Conservation (phyloP, 306 rosid genomes). For the Begonia loranthoides region DNA sequence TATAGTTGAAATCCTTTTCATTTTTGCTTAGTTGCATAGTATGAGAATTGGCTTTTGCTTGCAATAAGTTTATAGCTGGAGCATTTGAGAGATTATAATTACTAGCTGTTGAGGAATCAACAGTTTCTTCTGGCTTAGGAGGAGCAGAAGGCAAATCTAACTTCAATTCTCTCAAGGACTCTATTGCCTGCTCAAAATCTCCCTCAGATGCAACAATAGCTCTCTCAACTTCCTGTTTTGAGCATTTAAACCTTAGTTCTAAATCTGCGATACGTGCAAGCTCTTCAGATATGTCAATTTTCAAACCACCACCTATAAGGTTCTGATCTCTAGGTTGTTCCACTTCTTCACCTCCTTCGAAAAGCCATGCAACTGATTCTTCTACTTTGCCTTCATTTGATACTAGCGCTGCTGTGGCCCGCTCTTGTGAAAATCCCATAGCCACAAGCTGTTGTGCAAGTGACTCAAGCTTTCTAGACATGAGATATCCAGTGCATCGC, state of each 20-base stretch:
- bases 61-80: conserved; percentile 34
- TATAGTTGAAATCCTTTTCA: conserved; percentile 72
- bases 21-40: conserved; percentile 51
- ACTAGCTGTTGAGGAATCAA: conserved; percentile 42
- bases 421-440: conserved; percentile 87
- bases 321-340: conserved; percentile 35
- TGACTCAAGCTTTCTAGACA: conserved; percentile 87
- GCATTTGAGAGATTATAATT: conserved; percentile 55
- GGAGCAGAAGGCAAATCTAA: conserved; percentile 45
- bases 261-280: conserved; percentile 58
- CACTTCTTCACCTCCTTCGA: conserved; percentile 62
- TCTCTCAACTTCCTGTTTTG: conserved; percentile 95
- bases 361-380: conserved; percentile 77
- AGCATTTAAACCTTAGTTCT: conserved; percentile 50
- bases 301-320: conserved; percentile 40
- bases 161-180: conserved; percentile 49
- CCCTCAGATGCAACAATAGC: conserved; percentile 74
- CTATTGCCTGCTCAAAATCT: conserved; percentile 80
- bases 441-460: conserved; percentile 83
- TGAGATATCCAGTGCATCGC: conserved; percentile 68
- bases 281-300: conserved; percentile 95
- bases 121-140: conserved; percentile 69
- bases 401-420: conserved; percentile 81
- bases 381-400: conserved; percentile 83
- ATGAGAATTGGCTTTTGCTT: conserved; percentile 31